Evolutionary conservation across 1,284 basidiomycete genomes (phyloP), one percentile per base, ranked within the genome.

Genomic region (Sanghuangporus sanghuang): DNA sequence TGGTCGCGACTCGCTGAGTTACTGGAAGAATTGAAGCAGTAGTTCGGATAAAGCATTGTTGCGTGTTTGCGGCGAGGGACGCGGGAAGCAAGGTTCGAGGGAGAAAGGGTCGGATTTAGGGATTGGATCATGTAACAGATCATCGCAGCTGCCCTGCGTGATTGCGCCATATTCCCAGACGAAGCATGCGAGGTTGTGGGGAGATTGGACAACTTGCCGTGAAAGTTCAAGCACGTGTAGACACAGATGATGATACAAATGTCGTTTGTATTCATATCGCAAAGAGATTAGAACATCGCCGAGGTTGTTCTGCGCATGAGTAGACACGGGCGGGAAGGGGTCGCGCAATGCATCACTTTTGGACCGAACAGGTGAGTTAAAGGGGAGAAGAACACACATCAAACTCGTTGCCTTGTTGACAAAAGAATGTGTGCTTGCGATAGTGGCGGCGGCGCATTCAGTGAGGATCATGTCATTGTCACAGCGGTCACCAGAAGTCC

Each of bases 1-100:
- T 98, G 92, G 88, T 76, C 80, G 49, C 78, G 80, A 68, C 78
- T 98, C 69, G 79, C 81, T 68, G 85, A 75, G 62, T 71, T 90
- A 69, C 76, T 80, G 70, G 83, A 86, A 38, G 87, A 87, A 56
- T 73, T 89, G 68, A 62, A 59, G 44, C 48, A 59, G 39, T 58
- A 44, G 40, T 21, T 11, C 46, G 23, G 42, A n/a, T 32, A 48
- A 36, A 48, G n/a, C 7, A 38, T 40, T 57, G 40, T 52, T 16
- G 40, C 38, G 40, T 21, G 56, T 21, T 57, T 5, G 40, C 18
- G 42, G 39, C 23, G 40, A 57, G 40, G 18, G 32, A 23, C 7
- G 56, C 27, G 44, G 56, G 40, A 44, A 44, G 56, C 56, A 40
- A 42, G 38, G 39, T 57, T 54, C 16, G 53, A 54, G 23, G 49